Conservation (phyloP, 2,329 filamentous ascomycete species). For the Sordariomycetes sp. region DNA sequence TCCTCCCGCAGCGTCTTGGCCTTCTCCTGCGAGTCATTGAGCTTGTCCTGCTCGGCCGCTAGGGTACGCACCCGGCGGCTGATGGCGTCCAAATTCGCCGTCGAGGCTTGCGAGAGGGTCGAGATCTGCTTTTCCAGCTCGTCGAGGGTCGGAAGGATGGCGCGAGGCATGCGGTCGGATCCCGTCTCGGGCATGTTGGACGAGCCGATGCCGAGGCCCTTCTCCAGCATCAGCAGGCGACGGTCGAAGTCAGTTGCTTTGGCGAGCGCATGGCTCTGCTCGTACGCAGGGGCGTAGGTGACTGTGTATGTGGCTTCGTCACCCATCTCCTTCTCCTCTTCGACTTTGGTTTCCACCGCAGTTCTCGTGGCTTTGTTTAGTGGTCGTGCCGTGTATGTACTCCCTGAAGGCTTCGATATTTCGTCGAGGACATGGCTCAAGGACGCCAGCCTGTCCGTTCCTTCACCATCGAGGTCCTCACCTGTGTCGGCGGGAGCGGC, state of each 20-base stretch:
- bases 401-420: conserved; percentile 32
- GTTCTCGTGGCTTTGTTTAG: neutral
- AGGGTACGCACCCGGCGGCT: conserved; percentile 62
- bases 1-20: conserved; percentile 55
- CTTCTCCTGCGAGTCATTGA: conserved; percentile 56
- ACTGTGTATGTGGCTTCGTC: conserved; percentile 47
- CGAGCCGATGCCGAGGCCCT: conserved; percentile 68
- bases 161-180: conserved; percentile 46
- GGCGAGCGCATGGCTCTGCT: conserved; percentile 61
- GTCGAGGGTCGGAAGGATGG: conserved; percentile 76
- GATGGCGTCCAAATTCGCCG: conserved; percentile 63
- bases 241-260: conserved; percentile 84
- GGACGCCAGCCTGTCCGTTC: conserved; percentile 39
- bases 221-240: conserved; percentile 70
- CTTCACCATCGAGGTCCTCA: conserved; percentile 28
- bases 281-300: conserved; percentile 55
- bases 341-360: neutral
- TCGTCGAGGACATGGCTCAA: conserved; percentile 65
- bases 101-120: conserved; percentile 63
- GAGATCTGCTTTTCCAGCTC: conserved; percentile 72
- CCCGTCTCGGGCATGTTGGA: conserved; percentile 55
- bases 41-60: conserved; percentile 61
- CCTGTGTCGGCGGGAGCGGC: conserved; percentile 35
- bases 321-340: conserved; percentile 1
- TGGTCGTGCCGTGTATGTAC: neutral